Base-by-base conservation (phyloP, 75 land plant genomes). In the Pseudotsuga menziesii region DNA sequence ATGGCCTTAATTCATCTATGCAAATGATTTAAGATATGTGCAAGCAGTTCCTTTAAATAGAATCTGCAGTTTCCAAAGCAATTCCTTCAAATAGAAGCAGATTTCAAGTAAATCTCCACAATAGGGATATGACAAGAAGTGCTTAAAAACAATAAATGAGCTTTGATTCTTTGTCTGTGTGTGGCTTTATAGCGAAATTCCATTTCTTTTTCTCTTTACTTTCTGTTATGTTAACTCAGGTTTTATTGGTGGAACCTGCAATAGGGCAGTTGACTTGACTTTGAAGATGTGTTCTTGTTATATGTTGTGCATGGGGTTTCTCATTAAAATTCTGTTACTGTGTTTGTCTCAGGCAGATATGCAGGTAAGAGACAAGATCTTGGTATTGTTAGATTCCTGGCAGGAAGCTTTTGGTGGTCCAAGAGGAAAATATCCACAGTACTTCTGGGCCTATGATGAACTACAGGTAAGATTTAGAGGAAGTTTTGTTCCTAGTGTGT, bases 371-470 rank as follows among this genome's bases (percentile, higher is more conserved):
- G 92, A 94, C 59, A 97, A 97, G 81, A 88, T 94, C 36, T 79
- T 97, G 73, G 85, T 85, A 13, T 78, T 97, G 79, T 57, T 97
- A n/a, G 98, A 90, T 74, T 89, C 98, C 61, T 97, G 99, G 99
- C 95, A 94, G 82, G 98, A 97, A 76, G 99, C 99, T 60, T 97
- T 97, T 83, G 99, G 99, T 76, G 99, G 98, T 52, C 84, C 95
- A 56, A 80, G 87, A 60, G 98, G 99, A 75, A 95, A 86, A 74
- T 81, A 90, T 88, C 95, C 98, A 52, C 99, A 97, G 58, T 97
- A 97, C 61, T 92, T 86, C 58, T 87, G 85, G 83, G 95, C 98
- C 5, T 94, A 89, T 84, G 88, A 88, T 4, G 98, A 97, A 48
- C 76, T 97, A 27, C 86, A 86, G 84, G 99, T 97, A 83, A 80